Evolutionary conservation across 305 asterid species (phyloP), one percentile per base, ranked within the genome.

Genomic region (Rubia tinctorum): DNA sequence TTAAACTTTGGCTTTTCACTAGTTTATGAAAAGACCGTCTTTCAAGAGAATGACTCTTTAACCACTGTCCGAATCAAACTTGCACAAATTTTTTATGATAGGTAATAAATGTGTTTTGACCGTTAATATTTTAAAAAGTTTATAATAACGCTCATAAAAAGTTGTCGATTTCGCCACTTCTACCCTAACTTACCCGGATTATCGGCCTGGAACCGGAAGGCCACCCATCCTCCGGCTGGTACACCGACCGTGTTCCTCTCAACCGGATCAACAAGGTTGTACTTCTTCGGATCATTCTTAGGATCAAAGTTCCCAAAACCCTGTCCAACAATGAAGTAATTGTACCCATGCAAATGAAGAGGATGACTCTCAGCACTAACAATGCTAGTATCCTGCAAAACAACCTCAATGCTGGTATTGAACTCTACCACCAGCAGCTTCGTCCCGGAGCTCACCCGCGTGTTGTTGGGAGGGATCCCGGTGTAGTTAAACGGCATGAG

Each of bases 141-240:
- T n/a, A n/a, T n/a, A n/a, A n/a, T n/a, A n/a, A n/a, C n/a, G n/a
- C n/a, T n/a, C n/a, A n/a, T n/a, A n/a, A n/a, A n/a, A n/a, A n/a
- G n/a, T 15, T 2, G 18, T 13, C 8, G n/a, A 14, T 15, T 49
- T 51, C 58, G 4, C 22, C 22, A n/a, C n/a, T n/a, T n/a, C n/a
- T n/a, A n/a, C n/a, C n/a, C n/a, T n/a, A n/a, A 83, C 77, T 30
- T 49, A 84, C 95, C 95, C 34, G 95, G 95, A 69, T 89, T 89
- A 20, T 87, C 91, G 6, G 95, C 85, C 47, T 74, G 80, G 80
- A 89, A 89, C 7, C 91, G 87, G 65, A 89, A 55, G 6, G 92
- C 88, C 0, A 78, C 86, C 92, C 92, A 89, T 17, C 89, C 90
- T 56, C 90, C 91, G 15, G 89, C 80, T 2, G 92, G 90, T 55